Conservation (phyloP, 495 filamentous ascomycete species). For the Penicillium samsonianum region DNA sequence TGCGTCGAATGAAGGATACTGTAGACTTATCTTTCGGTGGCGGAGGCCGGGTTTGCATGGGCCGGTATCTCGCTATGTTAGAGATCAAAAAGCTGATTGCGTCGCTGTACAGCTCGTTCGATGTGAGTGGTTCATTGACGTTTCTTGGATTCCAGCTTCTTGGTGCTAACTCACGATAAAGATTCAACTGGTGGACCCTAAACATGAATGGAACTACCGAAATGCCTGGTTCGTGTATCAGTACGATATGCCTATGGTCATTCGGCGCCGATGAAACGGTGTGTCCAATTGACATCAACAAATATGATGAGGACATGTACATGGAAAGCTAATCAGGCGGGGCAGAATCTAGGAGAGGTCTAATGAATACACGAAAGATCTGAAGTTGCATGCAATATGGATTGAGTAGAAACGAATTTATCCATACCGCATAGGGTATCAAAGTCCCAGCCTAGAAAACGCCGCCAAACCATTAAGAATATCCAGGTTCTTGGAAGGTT, state of each 20-base stretch:
- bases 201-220: constrained; percentile 33
- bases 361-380: constrained; percentile 13
- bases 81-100: constrained; percentile 83
- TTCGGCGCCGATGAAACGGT: constrained; percentile 16
- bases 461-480: constrained; percentile 20
- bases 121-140: constrained; percentile 39
- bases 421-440: constrained; percentile 33
- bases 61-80: constrained; percentile 70
- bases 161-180: constrained; percentile 9
- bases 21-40: constrained; percentile 60
- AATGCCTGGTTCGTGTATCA: constrained; percentile 39
- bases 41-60: constrained; percentile 67
- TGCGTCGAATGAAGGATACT: constrained; percentile 26
- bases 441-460: constrained; percentile 24
- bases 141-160: not conserved
- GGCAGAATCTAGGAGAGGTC: constrained; percentile 4
- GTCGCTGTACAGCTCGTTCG: constrained; percentile 67
- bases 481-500: constrained; percentile 10
- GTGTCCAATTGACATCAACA: not conserved
- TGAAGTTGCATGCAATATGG: constrained; percentile 18
- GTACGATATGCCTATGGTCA: constrained; percentile 34
- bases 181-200: constrained; percentile 31
- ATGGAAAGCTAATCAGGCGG: not conserved
- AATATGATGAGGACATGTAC: not conserved
- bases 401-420: constrained; percentile 14